Percentiles rank a stretch among this genome's conserved stretches.
phyloP scores from a whole-genome alignment of 257 asterid genomes.

The Euphrasia confusa region DNA sequence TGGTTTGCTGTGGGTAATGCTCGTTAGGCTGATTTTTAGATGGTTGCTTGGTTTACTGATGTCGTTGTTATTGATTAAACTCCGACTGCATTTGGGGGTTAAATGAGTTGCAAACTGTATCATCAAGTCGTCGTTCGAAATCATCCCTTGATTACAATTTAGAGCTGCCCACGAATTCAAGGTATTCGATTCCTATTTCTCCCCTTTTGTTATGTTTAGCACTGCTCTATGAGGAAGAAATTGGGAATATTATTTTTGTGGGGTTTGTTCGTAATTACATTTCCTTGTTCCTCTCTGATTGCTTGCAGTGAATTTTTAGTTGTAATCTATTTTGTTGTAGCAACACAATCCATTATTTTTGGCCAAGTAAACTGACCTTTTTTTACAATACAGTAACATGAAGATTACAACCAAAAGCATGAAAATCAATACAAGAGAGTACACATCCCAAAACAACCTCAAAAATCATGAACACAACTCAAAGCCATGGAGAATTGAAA shows the following conservation, averaged over 20 bases:
- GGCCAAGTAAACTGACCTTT: no score
- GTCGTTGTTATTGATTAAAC: neutral
- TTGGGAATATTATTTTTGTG: neutral
- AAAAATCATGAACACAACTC: neutral
- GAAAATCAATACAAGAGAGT: neutral
- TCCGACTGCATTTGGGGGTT: no score
- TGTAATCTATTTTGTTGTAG: no score
- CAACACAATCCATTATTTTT: no score
- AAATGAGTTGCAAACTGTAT: no score
- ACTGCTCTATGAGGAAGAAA: no score
- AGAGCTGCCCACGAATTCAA: slow-evolving; percentile 63
- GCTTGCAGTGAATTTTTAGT: neutral
- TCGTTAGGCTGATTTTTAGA: neutral
- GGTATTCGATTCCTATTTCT: slow-evolving; percentile 28
- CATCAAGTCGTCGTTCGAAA: slow-evolving; percentile 52
- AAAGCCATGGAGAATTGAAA: slow-evolving; percentile 75
- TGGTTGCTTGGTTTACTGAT: neutral
- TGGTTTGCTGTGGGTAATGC: neutral
- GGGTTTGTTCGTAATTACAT: neutral
- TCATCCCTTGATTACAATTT: slow-evolving; percentile 54
- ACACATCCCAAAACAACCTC: neutral
- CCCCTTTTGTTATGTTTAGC: no score
- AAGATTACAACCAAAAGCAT: no score
- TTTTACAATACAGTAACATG: no score
- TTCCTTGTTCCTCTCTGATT: neutral